Conservation (phyloP, 176 grass and related monocot genomes). For the Ensete ventricosum region DNA sequence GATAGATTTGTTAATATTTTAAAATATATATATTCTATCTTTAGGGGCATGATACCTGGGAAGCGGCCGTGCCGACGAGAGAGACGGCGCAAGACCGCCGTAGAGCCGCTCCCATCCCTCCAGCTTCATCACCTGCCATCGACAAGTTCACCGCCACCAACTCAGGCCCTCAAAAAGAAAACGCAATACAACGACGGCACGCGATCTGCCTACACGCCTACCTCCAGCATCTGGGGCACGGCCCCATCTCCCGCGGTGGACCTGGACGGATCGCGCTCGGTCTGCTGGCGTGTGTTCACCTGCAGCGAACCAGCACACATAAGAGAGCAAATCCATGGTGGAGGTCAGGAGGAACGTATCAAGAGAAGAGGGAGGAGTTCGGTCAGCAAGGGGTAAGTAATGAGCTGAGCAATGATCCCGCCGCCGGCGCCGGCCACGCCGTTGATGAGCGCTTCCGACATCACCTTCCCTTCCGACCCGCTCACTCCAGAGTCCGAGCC, state of each 20-base stretch:
- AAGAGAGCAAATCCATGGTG: not conserved
- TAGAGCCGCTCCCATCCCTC: conserved; percentile 92
- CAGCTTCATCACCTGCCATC: conserved; percentile 57
- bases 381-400: conserved; percentile 85
- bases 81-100: conserved; percentile 65
- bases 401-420: conserved; percentile 78
- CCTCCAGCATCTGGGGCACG: conserved; percentile 59
- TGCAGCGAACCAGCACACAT: conserved; percentile 17
- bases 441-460: conserved; percentile 93
- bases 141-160: conserved; percentile 7
- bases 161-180: not conserved
- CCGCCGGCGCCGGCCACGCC: conserved; percentile 83
- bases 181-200: not conserved
- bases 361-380: conserved; percentile 24
- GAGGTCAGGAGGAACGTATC: not conserved
- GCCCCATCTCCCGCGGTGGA: conserved; percentile 57
- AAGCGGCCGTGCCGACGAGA: conserved; percentile 78
- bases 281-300: conserved; percentile 97
- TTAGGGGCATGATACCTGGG: conserved; percentile 49
- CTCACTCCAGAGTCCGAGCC: not conserved
- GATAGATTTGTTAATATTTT: no score
- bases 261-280: conserved; percentile 65
- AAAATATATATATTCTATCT: no score
- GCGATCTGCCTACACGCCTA: conserved; percentile 14
- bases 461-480: not conserved